Evolutionary conservation across 805 yeast genomes (phyloP).

Genomic region (Yarrowia hollandica): DNA sequence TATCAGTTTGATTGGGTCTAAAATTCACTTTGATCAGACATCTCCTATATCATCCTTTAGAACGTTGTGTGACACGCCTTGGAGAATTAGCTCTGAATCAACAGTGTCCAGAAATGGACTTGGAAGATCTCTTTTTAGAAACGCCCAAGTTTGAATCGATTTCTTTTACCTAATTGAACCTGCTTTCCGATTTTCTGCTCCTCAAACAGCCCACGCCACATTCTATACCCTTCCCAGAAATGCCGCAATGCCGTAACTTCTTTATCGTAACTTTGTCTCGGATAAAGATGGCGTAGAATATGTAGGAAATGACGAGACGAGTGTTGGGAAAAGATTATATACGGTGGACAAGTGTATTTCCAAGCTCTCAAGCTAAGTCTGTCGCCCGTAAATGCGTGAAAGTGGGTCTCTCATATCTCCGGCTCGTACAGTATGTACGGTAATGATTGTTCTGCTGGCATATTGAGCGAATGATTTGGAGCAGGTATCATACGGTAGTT

Average conservation of each 20-base stretch:
- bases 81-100: conserved; percentile 12
- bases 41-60: not conserved
- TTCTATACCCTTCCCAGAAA: not conserved
- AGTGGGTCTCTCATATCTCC: too few species aligned
- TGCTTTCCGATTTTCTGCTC: not conserved
- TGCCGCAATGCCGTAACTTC: conserved; percentile 11
- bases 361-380: too few species aligned
- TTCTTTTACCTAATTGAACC: not conserved
- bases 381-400: too few species aligned
- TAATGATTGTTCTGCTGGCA: too few species aligned
- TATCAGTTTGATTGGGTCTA: too few species aligned
- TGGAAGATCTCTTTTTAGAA: not conserved
- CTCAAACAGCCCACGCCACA: not conserved
- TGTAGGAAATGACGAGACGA: not conserved
- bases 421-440: too few species aligned
- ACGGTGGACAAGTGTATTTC: too few species aligned
- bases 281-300: not conserved
- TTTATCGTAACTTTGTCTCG: conserved; percentile 16
- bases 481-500: too few species aligned
- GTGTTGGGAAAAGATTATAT: too few species aligned
- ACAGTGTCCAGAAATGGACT: not conserved
- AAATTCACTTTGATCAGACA: not conserved
- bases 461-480: too few species aligned
- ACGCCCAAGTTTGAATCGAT: not conserved
- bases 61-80: not conserved